Conservation (phyloP, 805 yeast genomes). For the Monosporozyma servazzii region DNA sequence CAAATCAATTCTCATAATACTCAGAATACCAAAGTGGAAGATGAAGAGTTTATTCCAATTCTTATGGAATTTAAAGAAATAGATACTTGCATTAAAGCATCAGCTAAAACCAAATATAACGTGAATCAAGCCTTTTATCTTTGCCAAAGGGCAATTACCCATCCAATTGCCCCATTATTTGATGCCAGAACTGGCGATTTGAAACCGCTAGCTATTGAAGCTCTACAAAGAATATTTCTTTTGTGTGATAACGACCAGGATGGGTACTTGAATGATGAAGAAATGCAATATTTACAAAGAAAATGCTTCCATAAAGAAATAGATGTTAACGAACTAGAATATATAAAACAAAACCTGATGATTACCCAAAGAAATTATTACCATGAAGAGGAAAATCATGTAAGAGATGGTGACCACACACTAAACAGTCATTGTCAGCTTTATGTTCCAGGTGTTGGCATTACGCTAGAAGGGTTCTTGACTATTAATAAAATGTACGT, state of each 20-base stretch:
- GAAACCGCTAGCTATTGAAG: slow-evolving; percentile 67
- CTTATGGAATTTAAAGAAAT: slow-evolving; percentile 88
- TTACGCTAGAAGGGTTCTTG: slow-evolving; percentile 68
- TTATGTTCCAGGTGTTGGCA: slow-evolving; percentile 39
- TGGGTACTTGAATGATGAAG: slow-evolving; percentile 64
- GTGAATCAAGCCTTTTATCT: slow-evolving; percentile 79
- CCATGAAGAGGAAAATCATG: neutral
- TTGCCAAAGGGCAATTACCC: slow-evolving; percentile 87
- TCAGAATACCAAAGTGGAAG: slow-evolving; percentile 39
- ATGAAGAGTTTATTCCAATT: slow-evolving; percentile 79
- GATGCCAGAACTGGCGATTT: slow-evolving; percentile 83
- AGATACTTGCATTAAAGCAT: slow-evolving; percentile 82
- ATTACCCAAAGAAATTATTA: slow-evolving; percentile 1
- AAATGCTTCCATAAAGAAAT: slow-evolving; percentile 62
- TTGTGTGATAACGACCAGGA: slow-evolving; percentile 87
- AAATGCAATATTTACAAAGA: slow-evolving; percentile 58
- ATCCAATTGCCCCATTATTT: slow-evolving; percentile 86
- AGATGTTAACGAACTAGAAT: slow-evolving; percentile 41
- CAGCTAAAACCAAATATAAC: slow-evolving; percentile 76
- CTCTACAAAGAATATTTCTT: slow-evolving; percentile 73
- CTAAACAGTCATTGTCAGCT: slow-evolving; percentile 6
- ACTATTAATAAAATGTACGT: slow-evolving; percentile 73
- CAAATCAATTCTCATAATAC: neutral
- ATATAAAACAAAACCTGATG: slow-evolving; percentile 32
- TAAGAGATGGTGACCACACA: neutral